Evolutionary conservation across 257 asterid species (phyloP).

Genomic region (Gynochthodes officinalis): DNA sequence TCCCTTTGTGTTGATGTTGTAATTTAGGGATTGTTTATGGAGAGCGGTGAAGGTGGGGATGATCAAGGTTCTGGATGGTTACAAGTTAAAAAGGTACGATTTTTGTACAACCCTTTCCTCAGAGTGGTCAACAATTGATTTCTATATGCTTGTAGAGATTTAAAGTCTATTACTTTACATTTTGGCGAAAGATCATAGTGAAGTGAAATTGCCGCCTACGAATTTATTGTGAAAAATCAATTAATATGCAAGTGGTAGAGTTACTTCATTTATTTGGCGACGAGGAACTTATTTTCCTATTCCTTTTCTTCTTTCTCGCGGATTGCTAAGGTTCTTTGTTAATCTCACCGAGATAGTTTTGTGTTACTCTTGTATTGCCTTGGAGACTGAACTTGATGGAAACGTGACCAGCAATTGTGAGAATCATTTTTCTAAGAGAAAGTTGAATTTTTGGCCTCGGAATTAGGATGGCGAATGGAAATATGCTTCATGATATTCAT

Average conservation of each 20-base stretch:
- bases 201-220: not conserved
- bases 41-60: conserved; percentile 58
- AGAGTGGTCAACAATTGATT: conserved; percentile 12
- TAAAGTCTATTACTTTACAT: not conserved
- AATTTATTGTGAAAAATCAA: not conserved
- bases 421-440: not conserved
- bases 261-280: not conserved
- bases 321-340: not conserved
- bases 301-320: not conserved
- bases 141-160: conserved; percentile 7
- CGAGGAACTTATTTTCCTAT: not conserved
- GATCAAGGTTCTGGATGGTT: conserved; percentile 98
- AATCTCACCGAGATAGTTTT: not conserved
- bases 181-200: not conserved
- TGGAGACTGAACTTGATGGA: not conserved
- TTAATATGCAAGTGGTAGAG: not conserved
- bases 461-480: not conserved
- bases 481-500: not conserved
- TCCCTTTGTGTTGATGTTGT: not conserved
- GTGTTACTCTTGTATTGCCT: not conserved
- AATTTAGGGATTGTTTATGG: conserved; percentile 50
- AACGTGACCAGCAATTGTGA: too few species aligned
- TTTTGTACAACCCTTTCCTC: conserved; percentile 21
- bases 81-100: conserved; percentile 90
- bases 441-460: not conserved